Base-by-base conservation (phyloP, 176 grass and related monocot genomes). In the Microstegium vimineum region DNA sequence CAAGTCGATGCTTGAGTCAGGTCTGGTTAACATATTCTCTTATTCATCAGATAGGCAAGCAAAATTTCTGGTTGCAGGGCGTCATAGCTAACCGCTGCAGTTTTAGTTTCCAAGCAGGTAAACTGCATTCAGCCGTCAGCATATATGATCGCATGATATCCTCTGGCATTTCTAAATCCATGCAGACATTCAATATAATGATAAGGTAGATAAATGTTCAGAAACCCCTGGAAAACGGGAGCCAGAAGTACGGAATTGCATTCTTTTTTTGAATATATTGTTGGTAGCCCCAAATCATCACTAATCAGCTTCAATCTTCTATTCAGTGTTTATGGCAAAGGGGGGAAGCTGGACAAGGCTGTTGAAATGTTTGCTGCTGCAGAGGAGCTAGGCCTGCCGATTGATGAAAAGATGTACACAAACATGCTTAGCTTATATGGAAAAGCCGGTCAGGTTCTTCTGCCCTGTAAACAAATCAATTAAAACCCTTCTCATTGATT, bases 401-500 rank as follows among this genome's bases (percentile, higher is more conserved):
- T 89, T 72, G 90, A 95, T 32, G 90, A 98, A 78, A 98, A 95
- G 76, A 76, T 80, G 37, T 95, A 88, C 71, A 98, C 90, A 27
- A 98, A 98, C 74, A 97, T 97, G 89, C 81, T 97, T 78, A 95
- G 77, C 71, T 87, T 88, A 25, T 98, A 98, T 75, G 92, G 95
- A 86, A 95, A 98, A 79, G 82, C 92, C 54, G 90, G 95, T 93
- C 1, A 75, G 76, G 40, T 23, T 76, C 46, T 62, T 42, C n/a
- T 86, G n/a, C 35, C 41, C 40, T 28, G 45, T 49, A 57, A 40
- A 66, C 12, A 76, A 10, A 18, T 27, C 17, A 59, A 71, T 18
- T 11, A 28, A 47, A 79, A 31, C 1, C 1, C 20, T 23, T 69
- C 22, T 14, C 0, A 12, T 80, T 34, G 41, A 63, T 46, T 66